Evolutionary conservation across 2,329 filamentous ascomycete species (phyloP).

Genomic region (Penicillium sp.): DNA sequence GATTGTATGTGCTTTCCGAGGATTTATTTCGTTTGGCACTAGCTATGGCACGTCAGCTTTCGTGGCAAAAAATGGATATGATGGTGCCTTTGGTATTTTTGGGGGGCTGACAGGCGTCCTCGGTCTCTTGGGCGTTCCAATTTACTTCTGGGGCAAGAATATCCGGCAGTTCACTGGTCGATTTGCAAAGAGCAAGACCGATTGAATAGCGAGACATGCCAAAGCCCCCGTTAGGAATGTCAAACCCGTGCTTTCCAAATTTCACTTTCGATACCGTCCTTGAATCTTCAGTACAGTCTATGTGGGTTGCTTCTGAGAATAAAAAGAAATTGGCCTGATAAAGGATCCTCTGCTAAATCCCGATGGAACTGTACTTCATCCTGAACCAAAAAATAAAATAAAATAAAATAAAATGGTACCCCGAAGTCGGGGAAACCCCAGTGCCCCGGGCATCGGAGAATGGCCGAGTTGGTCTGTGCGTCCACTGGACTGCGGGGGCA

Average conservation of each 20-base stretch:
- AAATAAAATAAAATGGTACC: not conserved
- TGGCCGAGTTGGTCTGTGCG: constrained; percentile 21
- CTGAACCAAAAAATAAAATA: not conserved
- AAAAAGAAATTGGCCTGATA: no score
- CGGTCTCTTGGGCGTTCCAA: constrained; percentile 32
- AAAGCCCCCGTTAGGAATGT: not conserved
- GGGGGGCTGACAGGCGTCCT: constrained; percentile 36
- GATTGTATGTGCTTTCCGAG: constrained; percentile 52
- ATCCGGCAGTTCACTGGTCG: constrained; percentile 32
- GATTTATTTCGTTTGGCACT: constrained; percentile 51
- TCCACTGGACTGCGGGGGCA: constrained; percentile 21
- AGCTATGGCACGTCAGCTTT: constrained; percentile 43
- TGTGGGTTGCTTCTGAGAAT: no score
- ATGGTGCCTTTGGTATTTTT: constrained; percentile 38
- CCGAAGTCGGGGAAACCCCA: constrained; percentile 6
- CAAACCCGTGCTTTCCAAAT: no score
- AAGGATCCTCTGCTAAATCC: no score
- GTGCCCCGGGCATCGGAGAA: constrained; percentile 17
- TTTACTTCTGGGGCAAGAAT: constrained; percentile 38
- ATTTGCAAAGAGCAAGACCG: constrained; percentile 8
- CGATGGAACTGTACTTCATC: not conserved
- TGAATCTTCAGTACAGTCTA: no score
- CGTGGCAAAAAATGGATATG: constrained; percentile 33
- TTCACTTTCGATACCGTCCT: no score
- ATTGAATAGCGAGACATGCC: not conserved